Percentiles rank a stretch among this genome's conserved stretches.
phyloP scores from a whole-genome alignment of 805 yeast genomes.

The Kluyveromyces nonfermentans region DNA sequence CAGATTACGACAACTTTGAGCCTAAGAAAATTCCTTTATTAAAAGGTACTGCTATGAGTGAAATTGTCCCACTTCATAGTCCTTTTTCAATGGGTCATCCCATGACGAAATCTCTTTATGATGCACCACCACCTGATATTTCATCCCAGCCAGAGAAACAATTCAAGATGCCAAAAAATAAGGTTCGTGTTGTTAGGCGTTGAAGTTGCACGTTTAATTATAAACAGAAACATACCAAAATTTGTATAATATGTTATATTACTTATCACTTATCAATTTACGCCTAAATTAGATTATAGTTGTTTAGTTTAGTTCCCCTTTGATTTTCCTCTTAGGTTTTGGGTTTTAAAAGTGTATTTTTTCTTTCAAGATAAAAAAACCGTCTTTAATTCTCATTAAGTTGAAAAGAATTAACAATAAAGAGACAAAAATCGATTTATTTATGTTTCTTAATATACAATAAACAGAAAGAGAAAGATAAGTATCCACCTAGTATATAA shows the following conservation, averaged over 20 bases:
- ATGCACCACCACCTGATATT: conserved; percentile 26
- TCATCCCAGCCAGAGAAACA: conserved; percentile 15
- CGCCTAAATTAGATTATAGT: too few species aligned
- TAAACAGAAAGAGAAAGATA: background rate
- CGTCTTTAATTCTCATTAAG: too few species aligned
- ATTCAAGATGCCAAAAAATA: conserved; percentile 24
- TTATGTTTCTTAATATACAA: background rate
- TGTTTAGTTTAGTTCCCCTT: too few species aligned
- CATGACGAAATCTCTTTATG: conserved; percentile 61
- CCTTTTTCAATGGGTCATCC: conserved; percentile 77
- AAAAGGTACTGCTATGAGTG: conserved; percentile 79
- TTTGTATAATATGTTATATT: background rate
- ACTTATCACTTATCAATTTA: too few species aligned
- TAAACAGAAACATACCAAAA: background rate
- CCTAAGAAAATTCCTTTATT: conserved; percentile 64
- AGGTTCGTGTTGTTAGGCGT: conserved; percentile 27
- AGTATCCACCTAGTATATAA: background rate
- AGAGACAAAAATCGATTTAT: background rate
- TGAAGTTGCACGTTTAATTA: conserved; percentile 6
- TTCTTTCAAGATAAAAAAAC: background rate
- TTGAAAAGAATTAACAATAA: background rate
- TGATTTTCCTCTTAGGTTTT: background rate
- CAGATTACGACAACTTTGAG: conserved; percentile 46
- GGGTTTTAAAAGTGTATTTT: background rate
- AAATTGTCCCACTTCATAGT: conserved; percentile 81